Conservation (phyloP, 2,329 filamentous ascomycete genomes). For the Monosporascus sp. region DNA sequence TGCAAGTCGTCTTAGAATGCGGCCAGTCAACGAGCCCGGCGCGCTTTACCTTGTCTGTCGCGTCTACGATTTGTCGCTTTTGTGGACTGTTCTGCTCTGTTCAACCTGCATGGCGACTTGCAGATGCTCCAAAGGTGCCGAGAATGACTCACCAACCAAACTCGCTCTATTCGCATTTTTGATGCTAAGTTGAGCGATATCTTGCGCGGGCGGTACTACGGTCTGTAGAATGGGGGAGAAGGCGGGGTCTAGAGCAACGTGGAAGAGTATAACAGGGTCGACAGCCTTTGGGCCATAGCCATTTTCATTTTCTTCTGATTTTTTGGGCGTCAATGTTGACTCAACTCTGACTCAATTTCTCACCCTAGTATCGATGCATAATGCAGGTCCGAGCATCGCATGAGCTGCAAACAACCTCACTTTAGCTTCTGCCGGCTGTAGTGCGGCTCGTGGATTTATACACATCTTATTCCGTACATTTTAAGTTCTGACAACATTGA, state of each 20-base stretch:
- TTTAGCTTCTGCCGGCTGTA: slow-evolving; percentile 17
- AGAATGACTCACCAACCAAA: slow-evolving; percentile 27
- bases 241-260: slow-evolving; percentile 12
- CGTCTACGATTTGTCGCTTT: slow-evolving; percentile 21
- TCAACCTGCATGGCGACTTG: slow-evolving; percentile 22
- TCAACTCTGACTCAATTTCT: slow-evolving; percentile 15
- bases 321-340: slow-evolving; percentile 17
- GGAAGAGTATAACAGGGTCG: slow-evolving; percentile 26
- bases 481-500: not conserved
- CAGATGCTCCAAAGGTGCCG: slow-evolving; percentile 19
- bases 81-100: slow-evolving; percentile 12
- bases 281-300: slow-evolving; percentile 17
- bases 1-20: slow-evolving; percentile 16
- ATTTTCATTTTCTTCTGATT: slow-evolving; percentile 16
- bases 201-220: slow-evolving; percentile 5
- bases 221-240: slow-evolving; percentile 11
- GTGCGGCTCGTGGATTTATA: slow-evolving; percentile 11
- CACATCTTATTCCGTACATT: slow-evolving; percentile 10
- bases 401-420: slow-evolving; percentile 28
- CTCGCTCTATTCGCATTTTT: slow-evolving; percentile 18
- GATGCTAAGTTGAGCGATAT: slow-evolving; percentile 15
- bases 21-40: slow-evolving; percentile 26
- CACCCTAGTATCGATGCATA: slow-evolving; percentile 12
- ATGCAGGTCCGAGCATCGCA: slow-evolving; percentile 21
- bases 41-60: slow-evolving; percentile 22